These are phyloP conservation scores for Paraconiothyrium sp. DNA, from an alignment of 2,329 filamentous ascomycete genomes.

Conservation along the genomic window DNA sequence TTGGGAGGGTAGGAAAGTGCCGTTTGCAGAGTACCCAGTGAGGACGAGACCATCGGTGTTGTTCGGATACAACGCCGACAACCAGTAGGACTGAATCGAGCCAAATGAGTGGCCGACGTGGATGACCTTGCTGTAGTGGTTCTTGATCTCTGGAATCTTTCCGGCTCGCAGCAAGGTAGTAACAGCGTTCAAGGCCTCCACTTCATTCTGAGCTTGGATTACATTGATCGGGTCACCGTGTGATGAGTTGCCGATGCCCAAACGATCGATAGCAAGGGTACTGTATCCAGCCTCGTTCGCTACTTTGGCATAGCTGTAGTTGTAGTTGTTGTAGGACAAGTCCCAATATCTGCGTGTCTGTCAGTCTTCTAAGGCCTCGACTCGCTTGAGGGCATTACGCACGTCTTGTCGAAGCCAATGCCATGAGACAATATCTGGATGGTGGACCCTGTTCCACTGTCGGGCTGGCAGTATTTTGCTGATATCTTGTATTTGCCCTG, in stretches of 20 bases:
- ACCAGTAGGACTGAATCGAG: slow-evolving; percentile 65
- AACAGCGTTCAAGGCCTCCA: slow-evolving; percentile 65
- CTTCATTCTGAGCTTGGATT: slow-evolving; percentile 67
- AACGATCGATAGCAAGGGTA: slow-evolving; percentile 69
- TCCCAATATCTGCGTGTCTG: slow-evolving; percentile 66
- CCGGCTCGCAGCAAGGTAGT: slow-evolving; percentile 61
- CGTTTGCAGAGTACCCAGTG: slow-evolving; percentile 66
- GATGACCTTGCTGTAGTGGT: slow-evolving; percentile 57
- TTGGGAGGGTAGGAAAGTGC: slow-evolving; percentile 51
- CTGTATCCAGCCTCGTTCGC: slow-evolving; percentile 67
- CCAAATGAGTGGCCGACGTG: slow-evolving; percentile 74
- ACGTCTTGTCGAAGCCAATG: slow-evolving; percentile 64
- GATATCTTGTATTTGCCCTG: slow-evolving; percentile 66
- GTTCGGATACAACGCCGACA: slow-evolving; percentile 62
- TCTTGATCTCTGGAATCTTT: slow-evolving; percentile 54
- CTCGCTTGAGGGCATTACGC: slow-evolving; percentile 18
- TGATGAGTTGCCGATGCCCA: slow-evolving; percentile 68
- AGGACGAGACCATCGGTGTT: slow-evolving; percentile 68
- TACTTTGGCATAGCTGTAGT: slow-evolving; percentile 69
- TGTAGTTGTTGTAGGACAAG: slow-evolving; percentile 63
- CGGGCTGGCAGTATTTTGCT: slow-evolving; percentile 69
- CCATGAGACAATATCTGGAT: slow-evolving; percentile 64
- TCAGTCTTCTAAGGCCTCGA: slow-evolving; percentile 10
- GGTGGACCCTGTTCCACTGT: slow-evolving; percentile 45
- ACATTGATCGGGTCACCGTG: slow-evolving; percentile 68